A percentile compares a stretch with the other conserved stretches of the same genome.
These are phyloP conservation scores for Ophiocordyceps unilateralis DNA, from an alignment of 2,329 filamentous ascomycete species.

Conservation along the genomic window DNA sequence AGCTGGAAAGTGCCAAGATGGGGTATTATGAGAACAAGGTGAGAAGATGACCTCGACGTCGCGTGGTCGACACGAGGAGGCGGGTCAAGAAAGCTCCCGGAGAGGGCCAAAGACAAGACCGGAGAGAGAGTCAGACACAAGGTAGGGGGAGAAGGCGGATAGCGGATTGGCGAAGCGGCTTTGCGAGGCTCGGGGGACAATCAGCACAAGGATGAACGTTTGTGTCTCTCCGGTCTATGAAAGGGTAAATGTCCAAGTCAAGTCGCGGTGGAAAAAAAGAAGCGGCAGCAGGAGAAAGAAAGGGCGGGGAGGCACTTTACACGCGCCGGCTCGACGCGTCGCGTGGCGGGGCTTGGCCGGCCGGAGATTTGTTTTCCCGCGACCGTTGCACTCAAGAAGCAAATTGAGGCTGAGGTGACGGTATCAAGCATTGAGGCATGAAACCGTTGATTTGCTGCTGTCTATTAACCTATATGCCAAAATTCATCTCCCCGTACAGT, in stretches of 20 bases:
- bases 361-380: neutral
- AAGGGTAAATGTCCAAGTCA: neutral
- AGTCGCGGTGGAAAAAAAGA: no score
- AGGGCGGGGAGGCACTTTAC: constrained; percentile 14
- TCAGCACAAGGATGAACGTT: neutral
- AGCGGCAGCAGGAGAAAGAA: no score
- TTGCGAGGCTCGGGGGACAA: neutral
- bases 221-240: neutral
- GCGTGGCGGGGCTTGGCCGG: constrained; percentile 2
- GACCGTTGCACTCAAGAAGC: neutral
- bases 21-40: neutral
- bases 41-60: neutral
- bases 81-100: no score
- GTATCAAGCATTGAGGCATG: no score
- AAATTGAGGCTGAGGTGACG: neutral
- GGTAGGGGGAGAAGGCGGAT: neutral
- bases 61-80: neutral
- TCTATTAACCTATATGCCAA: neutral
- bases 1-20: neutral
- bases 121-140: neutral
- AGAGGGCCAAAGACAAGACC: neutral
- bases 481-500: no score
- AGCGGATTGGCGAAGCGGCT: neutral
- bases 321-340: constrained; percentile 16
- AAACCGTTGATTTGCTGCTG: no score